phyloP scores from a whole-genome alignment of 345 rosid species.

The Citrus glauca region DNA sequence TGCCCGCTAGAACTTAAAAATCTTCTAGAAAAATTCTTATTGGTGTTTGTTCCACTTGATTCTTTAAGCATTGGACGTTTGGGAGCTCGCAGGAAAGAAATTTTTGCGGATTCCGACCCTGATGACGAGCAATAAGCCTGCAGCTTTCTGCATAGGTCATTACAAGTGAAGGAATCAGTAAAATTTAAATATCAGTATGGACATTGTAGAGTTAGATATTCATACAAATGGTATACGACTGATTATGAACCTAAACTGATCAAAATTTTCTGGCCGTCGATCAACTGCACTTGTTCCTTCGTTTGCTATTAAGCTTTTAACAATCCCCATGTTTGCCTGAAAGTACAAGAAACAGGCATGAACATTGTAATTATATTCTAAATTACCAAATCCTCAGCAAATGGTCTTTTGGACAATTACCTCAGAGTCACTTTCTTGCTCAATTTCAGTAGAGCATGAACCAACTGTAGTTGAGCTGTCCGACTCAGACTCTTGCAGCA shows the following conservation, averaged over 20 bases:
- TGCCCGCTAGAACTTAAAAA: slow-evolving; percentile 30
- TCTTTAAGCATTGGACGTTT: slow-evolving; percentile 22
- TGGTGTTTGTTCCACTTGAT: slow-evolving; percentile 17
- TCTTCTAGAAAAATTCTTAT: slow-evolving; percentile 24
- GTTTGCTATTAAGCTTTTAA: background rate
- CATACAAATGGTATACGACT: background rate
- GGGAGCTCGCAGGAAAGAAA: slow-evolving; percentile 17
- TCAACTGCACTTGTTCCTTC: slow-evolving; percentile 12
- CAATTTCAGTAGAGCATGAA: slow-evolving; percentile 13
- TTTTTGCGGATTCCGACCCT: slow-evolving; percentile 14
- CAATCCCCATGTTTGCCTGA: slow-evolving; percentile 33
- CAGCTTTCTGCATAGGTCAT: slow-evolving; percentile 31
- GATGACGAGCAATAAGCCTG: slow-evolving; percentile 22
- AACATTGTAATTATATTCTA: background rate
- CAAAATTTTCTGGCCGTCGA: slow-evolving; percentile 13
- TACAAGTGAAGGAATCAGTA: background rate
- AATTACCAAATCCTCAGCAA: background rate
- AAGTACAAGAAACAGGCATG: background rate
- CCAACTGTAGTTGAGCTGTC: slow-evolving; percentile 35
- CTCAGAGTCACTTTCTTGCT: slow-evolving; percentile 31
- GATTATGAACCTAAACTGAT: slow-evolving; percentile 30
- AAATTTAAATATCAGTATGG: background rate
- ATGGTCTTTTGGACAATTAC: slow-evolving; percentile 29
- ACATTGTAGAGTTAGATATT: background rate
- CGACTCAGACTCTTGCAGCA: slow-evolving; percentile 54